Evolutionary conservation across 768 basidiomycete genomes (phyloP).

Genomic region (Trametes punicea): DNA sequence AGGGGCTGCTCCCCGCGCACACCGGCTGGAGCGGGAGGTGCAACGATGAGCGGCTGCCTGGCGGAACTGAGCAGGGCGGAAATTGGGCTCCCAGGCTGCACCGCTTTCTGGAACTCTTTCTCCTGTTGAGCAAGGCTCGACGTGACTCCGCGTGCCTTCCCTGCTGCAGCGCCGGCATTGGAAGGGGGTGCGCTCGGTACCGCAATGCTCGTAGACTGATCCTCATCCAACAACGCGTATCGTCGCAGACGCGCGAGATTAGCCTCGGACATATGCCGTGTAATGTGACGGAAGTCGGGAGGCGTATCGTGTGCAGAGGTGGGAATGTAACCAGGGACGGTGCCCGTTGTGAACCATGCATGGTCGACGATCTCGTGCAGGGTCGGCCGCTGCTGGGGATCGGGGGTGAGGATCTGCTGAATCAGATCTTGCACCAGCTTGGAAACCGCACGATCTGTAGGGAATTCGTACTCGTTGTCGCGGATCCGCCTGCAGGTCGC

Average conservation of each 20-base stretch:
- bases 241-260: slow-evolving; percentile 73
- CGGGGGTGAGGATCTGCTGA: slow-evolving; percentile 77
- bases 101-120: slow-evolving; percentile 94
- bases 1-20: slow-evolving; percentile 39
- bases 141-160: slow-evolving; percentile 40
- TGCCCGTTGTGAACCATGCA: slow-evolving; percentile 77
- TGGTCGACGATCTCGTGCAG: slow-evolving; percentile 84
- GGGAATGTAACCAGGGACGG: slow-evolving; percentile 79
- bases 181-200: slow-evolving; percentile 36
- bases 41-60: slow-evolving; percentile 79
- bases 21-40: slow-evolving; percentile 30
- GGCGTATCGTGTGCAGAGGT: slow-evolving; percentile 68
- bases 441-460: slow-evolving; percentile 69
- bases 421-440: slow-evolving; percentile 73
- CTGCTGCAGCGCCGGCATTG: slow-evolving; percentile 8
- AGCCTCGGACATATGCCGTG: slow-evolving; percentile 51
- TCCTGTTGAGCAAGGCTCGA: slow-evolving; percentile 81
- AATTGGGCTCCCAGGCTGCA: slow-evolving; percentile 93
- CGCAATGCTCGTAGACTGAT: slow-evolving; percentile 44
- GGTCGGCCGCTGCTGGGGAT: slow-evolving; percentile 79
- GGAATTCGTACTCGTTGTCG: slow-evolving; percentile 92
- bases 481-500: slow-evolving; percentile 68
- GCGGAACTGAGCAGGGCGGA: slow-evolving; percentile 88
- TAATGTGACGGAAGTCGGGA: slow-evolving; percentile 74
- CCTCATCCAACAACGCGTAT: slow-evolving; percentile 60